These are phyloP conservation scores for Coccomyxa sp. DNA, from an alignment of 139 green algal genomes.

Conservation along the genomic window DNA sequence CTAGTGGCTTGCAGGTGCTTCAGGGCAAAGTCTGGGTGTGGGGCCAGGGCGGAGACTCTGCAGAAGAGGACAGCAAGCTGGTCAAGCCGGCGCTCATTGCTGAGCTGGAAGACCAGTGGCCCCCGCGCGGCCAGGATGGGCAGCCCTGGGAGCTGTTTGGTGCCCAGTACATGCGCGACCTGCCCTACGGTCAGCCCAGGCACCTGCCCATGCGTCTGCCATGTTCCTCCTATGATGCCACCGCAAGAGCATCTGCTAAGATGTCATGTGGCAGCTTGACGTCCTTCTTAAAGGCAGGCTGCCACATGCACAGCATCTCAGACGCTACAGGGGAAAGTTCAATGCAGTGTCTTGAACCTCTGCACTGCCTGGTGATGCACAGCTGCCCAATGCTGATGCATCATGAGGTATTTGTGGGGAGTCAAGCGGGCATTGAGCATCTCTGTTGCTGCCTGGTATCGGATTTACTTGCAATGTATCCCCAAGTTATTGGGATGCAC, in stretches of 20 bases:
- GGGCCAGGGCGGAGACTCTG: conserved; percentile 2
- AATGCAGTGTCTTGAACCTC: neutral
- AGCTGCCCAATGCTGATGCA: too few species aligned
- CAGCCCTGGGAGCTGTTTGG: neutral
- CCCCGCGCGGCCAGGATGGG: neutral
- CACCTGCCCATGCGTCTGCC: too few species aligned
- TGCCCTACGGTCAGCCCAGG: too few species aligned
- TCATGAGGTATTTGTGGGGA: too few species aligned
- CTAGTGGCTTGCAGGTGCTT: neutral
- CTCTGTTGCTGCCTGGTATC: neutral
- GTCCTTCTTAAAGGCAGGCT: too few species aligned
- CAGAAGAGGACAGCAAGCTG: conserved; percentile 2
- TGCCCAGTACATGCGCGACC: neutral
- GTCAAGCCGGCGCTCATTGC: neutral
- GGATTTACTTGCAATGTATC: neutral
- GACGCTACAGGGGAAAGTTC: too few species aligned
- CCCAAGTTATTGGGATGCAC: neutral
- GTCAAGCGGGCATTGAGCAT: neutral
- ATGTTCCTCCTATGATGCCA: too few species aligned
- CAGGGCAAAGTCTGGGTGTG: conserved; percentile 18
- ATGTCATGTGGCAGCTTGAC: too few species aligned
- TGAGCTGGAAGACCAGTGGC: neutral
- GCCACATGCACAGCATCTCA: too few species aligned
- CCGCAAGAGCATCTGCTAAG: too few species aligned
- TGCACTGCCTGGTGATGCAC: too few species aligned